Evolutionary conservation across 139 green algal genomes (phyloP).

Genomic region (Closterium sp.): DNA sequence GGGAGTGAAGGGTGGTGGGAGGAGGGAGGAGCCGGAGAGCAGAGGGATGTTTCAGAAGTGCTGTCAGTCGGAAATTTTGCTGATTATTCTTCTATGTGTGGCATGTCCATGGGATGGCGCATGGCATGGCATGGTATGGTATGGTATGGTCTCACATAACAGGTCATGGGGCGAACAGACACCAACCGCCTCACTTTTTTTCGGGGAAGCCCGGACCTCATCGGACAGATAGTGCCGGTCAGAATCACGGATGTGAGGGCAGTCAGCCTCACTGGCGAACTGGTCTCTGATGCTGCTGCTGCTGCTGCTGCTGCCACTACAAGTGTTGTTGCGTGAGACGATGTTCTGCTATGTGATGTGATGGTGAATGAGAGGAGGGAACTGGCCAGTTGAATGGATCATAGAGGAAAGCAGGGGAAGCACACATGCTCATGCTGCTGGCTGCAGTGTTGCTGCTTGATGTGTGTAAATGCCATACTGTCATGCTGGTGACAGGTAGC

Average conservation of each 20-base stretch:
- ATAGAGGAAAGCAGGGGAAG: too few relatives aligned
- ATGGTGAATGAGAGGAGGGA: too few relatives aligned
- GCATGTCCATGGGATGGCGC: too few relatives aligned
- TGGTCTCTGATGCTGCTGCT: constrained; percentile 2
- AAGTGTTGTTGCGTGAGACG: not conserved
- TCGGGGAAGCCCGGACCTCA: constrained; percentile 63
- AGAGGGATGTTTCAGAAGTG: not conserved
- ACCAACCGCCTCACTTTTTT: constrained; percentile 96
- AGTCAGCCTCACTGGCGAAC: constrained; percentile 53
- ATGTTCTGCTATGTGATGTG: not conserved
- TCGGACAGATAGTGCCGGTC: constrained; percentile 55
- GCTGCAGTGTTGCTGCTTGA: not conserved
- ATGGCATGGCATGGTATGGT: not conserved
- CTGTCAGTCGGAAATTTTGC: not conserved
- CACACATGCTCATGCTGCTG: not conserved
- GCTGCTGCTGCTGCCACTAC: not conserved
- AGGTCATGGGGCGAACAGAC: constrained; percentile 79
- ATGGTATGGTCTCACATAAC: constrained; percentile 6
- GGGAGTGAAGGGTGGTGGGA: too few relatives aligned
- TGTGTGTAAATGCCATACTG: too few relatives aligned
- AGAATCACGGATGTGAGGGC: constrained; percentile 49
- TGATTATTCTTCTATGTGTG: not conserved
- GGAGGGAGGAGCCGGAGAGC: too few relatives aligned
- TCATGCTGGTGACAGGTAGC: too few relatives aligned
- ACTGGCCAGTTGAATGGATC: too few relatives aligned